phyloP scores from a whole-genome alignment of 345 rosid species.

The Aquilaria sinensis region DNA sequence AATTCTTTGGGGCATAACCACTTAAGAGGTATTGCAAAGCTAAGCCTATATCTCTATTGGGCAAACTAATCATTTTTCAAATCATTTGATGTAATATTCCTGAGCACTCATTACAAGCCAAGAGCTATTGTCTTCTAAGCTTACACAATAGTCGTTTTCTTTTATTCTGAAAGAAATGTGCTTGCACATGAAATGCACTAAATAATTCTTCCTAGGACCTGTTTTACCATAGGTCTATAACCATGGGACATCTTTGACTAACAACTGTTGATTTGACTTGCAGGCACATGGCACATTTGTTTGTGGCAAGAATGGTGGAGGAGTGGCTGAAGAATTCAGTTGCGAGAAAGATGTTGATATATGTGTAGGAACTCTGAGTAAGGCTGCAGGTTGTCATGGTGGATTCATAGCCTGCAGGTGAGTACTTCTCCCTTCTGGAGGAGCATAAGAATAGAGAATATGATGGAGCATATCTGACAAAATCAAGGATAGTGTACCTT shows the following conservation, averaged over 20 bases:
- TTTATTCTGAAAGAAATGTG: too few relatives aligned
- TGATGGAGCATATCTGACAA: background rate
- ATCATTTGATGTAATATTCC: too few relatives aligned
- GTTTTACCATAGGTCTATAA: too few relatives aligned
- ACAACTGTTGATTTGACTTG: conserved; percentile 10
- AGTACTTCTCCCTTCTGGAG: conserved; percentile 1
- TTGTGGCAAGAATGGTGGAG: conserved; percentile 89
- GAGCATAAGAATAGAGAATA: background rate
- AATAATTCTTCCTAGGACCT: too few relatives aligned
- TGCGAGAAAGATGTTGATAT: conserved; percentile 83
- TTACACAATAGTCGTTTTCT: background rate
- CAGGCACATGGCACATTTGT: conserved; percentile 98
- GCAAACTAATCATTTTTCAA: too few relatives aligned
- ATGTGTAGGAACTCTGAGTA: conserved; percentile 90
- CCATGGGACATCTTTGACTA: background rate
- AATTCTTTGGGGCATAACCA: too few relatives aligned
- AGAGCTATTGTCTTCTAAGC: background rate
- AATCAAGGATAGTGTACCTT: too few relatives aligned
- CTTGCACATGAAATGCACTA: too few relatives aligned
- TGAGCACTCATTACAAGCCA: background rate
- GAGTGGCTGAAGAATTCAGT: conserved; percentile 79
- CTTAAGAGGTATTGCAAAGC: too few relatives aligned
- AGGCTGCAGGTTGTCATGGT: conserved; percentile 98
- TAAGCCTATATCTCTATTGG: too few relatives aligned
- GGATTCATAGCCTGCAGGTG: conserved; percentile 98